phyloP scores from a whole-genome alignment of 2,329 filamentous ascomycete species.

The Ascochyta clinopodiicola region DNA sequence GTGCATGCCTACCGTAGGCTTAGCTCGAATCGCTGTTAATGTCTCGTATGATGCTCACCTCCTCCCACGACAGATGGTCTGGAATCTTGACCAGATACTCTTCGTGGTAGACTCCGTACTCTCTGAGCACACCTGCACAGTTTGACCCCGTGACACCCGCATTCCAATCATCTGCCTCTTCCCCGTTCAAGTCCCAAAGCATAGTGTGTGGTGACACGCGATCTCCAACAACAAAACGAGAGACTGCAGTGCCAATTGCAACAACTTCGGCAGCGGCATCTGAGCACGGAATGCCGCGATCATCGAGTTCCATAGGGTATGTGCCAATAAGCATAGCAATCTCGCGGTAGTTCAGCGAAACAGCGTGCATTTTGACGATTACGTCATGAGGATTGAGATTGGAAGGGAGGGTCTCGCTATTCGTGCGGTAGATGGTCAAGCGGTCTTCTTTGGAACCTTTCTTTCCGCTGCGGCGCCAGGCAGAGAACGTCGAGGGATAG shows the following conservation, averaged over 20 bases:
- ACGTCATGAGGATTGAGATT: conserved; percentile 25
- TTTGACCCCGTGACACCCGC: conserved; percentile 16
- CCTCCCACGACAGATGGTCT: conserved; percentile 33
- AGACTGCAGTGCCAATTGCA: conserved; percentile 25
- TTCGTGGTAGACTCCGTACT: conserved; percentile 36
- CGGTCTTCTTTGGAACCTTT: conserved; percentile 2
- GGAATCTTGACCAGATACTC: conserved; percentile 34
- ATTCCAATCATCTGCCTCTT: conserved; percentile 14
- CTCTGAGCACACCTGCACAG: conserved; percentile 26
- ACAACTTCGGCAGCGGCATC: conserved; percentile 37
- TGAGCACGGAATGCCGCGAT: conserved; percentile 29
- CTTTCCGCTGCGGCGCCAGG: conserved; percentile 11
- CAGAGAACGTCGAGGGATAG: conserved; percentile 8
- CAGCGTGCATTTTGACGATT: conserved; percentile 34
- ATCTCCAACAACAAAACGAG: conserved; percentile 29
- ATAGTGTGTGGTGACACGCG: conserved; percentile 21
- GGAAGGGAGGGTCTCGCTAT: conserved; percentile 21
- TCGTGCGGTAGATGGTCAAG: neutral
- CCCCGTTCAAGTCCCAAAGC: conserved; percentile 15
- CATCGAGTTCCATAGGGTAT: conserved; percentile 19
- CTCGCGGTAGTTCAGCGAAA: conserved; percentile 40
- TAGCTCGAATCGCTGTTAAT: neutral
- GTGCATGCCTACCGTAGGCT: conserved; percentile 23
- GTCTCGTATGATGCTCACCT: conserved; percentile 19
- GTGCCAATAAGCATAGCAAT: conserved; percentile 29